Evolutionary conservation across 2,329 filamentous ascomycete species (phyloP).

Genomic region (Pseudogymnoascus sp.): DNA sequence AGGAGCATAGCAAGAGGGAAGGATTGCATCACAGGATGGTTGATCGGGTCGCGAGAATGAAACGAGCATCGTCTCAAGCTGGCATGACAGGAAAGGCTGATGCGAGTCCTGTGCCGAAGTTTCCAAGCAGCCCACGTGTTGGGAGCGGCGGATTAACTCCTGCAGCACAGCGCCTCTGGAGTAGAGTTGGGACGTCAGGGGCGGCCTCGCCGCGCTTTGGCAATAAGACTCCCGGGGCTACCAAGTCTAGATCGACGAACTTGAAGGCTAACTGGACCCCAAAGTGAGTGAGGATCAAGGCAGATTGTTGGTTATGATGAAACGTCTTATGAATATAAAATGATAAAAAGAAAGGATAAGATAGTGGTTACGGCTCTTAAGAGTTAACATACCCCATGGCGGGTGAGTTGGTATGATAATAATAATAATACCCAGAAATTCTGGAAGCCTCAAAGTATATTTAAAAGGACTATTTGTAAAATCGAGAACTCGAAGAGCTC

Average conservation of each 20-base stretch:
- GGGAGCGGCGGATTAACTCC: constrained; percentile 54
- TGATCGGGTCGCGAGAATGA: constrained; percentile 66
- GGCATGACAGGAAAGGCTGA: constrained; percentile 52
- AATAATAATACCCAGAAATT: neutral
- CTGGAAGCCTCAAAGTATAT: neutral
- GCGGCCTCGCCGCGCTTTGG: constrained; percentile 24
- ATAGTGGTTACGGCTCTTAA: neutral
- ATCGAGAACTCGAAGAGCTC: neutral
- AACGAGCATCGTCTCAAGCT: constrained; percentile 51
- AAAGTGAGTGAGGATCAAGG: constrained; percentile 2
- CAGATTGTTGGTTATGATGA: neutral
- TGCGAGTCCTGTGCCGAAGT: constrained; percentile 57
- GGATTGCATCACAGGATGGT: constrained; percentile 79
- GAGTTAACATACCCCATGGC: neutral
- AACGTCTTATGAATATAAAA: constrained; percentile 4
- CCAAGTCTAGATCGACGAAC: constrained; percentile 21
- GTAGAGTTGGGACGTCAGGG: constrained; percentile 44
- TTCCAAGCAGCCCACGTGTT: constrained; percentile 56
- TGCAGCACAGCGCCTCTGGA: constrained; percentile 61
- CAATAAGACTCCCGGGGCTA: constrained; percentile 22
- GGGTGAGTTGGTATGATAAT: neutral
- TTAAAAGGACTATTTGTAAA: neutral
- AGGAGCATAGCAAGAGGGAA: constrained; percentile 67
- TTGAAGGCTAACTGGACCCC: constrained; percentile 25
- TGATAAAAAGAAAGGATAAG: neutral